phyloP scores from a whole-genome alignment of 306 rosid genomes.

The Amphicarpaea edgeworthii region DNA sequence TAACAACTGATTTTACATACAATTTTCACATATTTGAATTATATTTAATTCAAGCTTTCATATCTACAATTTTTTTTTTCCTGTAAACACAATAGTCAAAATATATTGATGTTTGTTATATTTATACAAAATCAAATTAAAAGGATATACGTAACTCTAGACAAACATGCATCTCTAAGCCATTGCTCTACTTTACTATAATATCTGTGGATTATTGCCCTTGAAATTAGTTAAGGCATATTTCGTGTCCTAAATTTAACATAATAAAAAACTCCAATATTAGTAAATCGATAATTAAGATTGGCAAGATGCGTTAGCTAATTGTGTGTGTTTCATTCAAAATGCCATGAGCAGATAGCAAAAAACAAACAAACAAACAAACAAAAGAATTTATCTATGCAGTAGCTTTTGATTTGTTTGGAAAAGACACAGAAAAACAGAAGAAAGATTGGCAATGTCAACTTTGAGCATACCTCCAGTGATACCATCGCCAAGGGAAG shows the following conservation, averaged over 20 bases:
- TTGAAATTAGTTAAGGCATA: slow-evolving; percentile 33
- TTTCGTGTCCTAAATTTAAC: slow-evolving; percentile 29
- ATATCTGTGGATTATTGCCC: slow-evolving; percentile 11
- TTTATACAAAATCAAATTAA: slow-evolving; percentile 1
- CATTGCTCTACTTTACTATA: slow-evolving; percentile 42
- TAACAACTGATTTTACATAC: not conserved
- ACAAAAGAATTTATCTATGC: not conserved
- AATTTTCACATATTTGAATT: not conserved
- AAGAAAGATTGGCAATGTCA: slow-evolving; percentile 51
- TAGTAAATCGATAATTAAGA: slow-evolving; percentile 14
- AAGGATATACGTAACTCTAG: slow-evolving; percentile 34
- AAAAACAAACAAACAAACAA: too few species aligned
- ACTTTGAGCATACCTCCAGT: slow-evolving; percentile 63
- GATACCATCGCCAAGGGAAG: slow-evolving; percentile 63
- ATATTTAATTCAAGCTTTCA: not conserved
- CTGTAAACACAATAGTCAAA: not conserved
- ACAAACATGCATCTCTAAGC: slow-evolving; percentile 15
- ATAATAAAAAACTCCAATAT: slow-evolving; percentile 5
- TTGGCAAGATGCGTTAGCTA: not conserved
- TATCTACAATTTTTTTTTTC: not conserved
- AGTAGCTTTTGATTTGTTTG: not conserved
- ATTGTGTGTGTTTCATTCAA: slow-evolving; percentile 24
- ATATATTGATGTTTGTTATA: not conserved
- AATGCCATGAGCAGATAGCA: slow-evolving; percentile 3
- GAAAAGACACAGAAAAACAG: not conserved